Base-by-base conservation (phyloP, 202 grass and related monocot genomes). In the Panicum hallii region DNA sequence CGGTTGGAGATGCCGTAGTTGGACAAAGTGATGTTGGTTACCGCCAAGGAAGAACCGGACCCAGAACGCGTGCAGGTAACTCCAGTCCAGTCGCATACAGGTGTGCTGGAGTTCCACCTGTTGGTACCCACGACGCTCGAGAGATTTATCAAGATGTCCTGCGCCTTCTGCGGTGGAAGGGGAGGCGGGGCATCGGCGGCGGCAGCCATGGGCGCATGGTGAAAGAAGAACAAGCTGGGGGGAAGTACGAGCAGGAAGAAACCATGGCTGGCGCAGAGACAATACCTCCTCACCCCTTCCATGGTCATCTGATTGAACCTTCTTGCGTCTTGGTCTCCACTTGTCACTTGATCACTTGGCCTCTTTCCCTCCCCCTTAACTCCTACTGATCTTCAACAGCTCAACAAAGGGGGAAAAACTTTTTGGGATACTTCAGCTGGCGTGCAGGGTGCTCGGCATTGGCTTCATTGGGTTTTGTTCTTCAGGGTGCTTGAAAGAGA, bases 1-100 rank as follows among this genome's bases (percentile, higher is more conserved):
- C 73, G 3, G 28, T 79, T 82, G 53, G 68, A 58, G 19, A 91
- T 50, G 28, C 58, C 46, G 8, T 63, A 10, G 78, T 80, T 42
- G 56, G 85, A 58, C 74, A 95, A 74, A 34, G 45, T 36, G 48
- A 98, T 67, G 2, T 7, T 0, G 3, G 34, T 77, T 30, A 97
- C 92, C 16, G 72, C 85, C 55, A 47, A 14, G 14, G 64, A 61
- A 4, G 82, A 89, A 32, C 3, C 23, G 9, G 75, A 84, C 4
- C 5, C 3, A 17, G 69, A 72, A 14, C 2, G 1, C 3, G 26
- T 61, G 73, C 79, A 74, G 0, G 0, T 0, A 36, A 97, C 71
- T 72, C 88, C 73, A 10, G 1, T 23, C 94, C 94, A 97, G 9
- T 2, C 4, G 41, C 94, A 97, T 9, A 58, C 82, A 65, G 71